Evolutionary conservation across 2,329 filamentous ascomycete genomes (phyloP).

Genomic region (Diaporthe vaccinii): DNA sequence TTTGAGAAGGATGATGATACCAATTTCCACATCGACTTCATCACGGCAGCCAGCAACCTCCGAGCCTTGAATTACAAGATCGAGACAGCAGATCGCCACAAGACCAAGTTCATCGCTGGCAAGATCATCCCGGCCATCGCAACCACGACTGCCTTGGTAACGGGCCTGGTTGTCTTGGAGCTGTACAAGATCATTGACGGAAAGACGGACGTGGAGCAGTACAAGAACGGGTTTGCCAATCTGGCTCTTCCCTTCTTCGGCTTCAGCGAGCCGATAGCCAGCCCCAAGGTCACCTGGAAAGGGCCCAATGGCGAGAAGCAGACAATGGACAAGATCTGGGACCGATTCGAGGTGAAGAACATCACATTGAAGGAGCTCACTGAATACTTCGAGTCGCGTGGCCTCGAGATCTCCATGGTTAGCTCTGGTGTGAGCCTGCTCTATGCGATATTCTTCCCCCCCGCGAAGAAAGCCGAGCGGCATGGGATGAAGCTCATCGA

Average conservation of each 20-base stretch:
- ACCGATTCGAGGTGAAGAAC: slow-evolving; percentile 92
- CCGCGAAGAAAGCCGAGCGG: slow-evolving; percentile 83
- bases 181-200: slow-evolving; percentile 97
- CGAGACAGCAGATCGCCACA: slow-evolving; percentile 89
- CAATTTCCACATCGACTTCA: slow-evolving; percentile 99
- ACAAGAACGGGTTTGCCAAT: slow-evolving; percentile 99
- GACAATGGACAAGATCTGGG: slow-evolving; percentile 95
- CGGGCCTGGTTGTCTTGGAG: slow-evolving; percentile 91
- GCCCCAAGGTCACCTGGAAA: slow-evolving; percentile 91
- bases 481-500: slow-evolving; percentile 87
- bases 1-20: slow-evolving; percentile 98
- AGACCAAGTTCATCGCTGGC: slow-evolving; percentile 99
- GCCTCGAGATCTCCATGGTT: slow-evolving; percentile 89
- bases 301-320: slow-evolving; percentile 81
- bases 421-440: slow-evolving; percentile 97
- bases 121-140: slow-evolving; percentile 99
- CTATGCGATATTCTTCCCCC: slow-evolving; percentile 93
- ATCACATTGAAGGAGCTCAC: slow-evolving; percentile 88
- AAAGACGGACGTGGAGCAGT: slow-evolving; percentile 96
- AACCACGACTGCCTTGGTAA: slow-evolving; percentile 95
- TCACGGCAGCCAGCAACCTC: slow-evolving; percentile 95
- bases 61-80: slow-evolving; percentile 99
- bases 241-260: slow-evolving; percentile 96
- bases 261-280: slow-evolving; percentile 96
- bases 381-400: slow-evolving; percentile 83